phyloP scores from a whole-genome alignment of 345 rosid genomes.

The Trapa bicornis region DNA sequence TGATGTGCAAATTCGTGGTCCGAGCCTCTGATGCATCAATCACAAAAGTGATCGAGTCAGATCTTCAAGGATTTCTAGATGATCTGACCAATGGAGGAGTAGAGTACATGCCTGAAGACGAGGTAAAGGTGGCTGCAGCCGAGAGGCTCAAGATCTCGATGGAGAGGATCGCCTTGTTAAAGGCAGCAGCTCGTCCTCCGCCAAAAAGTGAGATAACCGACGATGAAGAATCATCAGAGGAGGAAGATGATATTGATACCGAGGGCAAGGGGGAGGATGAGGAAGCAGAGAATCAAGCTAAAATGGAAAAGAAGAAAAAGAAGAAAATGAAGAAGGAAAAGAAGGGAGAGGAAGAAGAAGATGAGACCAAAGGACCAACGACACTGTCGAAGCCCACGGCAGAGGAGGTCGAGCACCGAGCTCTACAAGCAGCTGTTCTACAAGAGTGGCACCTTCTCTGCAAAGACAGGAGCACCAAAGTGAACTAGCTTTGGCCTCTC shows the following conservation, averaged over 20 bases:
- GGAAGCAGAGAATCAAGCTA: constrained; percentile 13
- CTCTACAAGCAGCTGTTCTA: constrained; percentile 88
- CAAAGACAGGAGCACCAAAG: constrained; percentile 55
- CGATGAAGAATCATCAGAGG: constrained; percentile 27
- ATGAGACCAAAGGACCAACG: constrained; percentile 50
- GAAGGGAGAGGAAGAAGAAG: constrained; percentile 28
- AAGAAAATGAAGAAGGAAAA: constrained; percentile 17
- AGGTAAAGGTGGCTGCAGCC: no score
- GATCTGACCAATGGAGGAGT: constrained; percentile 90
- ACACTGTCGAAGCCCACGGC: constrained; percentile 78
- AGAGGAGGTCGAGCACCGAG: constrained; percentile 79
- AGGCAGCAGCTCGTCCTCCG: constrained; percentile 80
- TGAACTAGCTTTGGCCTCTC: constrained; percentile 18
- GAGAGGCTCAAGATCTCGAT: constrained; percentile 57
- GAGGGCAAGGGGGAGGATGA: constrained; percentile 15
- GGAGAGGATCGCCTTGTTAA: constrained; percentile 85
- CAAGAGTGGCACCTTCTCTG: constrained; percentile 92
- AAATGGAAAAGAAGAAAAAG: constrained; percentile 27
- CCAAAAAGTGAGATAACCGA: constrained; percentile 50
- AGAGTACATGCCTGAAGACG: constrained; percentile 60
- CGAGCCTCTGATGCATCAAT: constrained; percentile 92
- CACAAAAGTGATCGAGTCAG: constrained; percentile 88
- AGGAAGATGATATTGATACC: constrained; percentile 30
- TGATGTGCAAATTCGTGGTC: constrained; percentile 95
- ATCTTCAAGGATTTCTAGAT: constrained; percentile 87